Evolutionary conservation across 495 filamentous ascomycete species (phyloP).

Genomic region (Penicillium cataractarum): DNA sequence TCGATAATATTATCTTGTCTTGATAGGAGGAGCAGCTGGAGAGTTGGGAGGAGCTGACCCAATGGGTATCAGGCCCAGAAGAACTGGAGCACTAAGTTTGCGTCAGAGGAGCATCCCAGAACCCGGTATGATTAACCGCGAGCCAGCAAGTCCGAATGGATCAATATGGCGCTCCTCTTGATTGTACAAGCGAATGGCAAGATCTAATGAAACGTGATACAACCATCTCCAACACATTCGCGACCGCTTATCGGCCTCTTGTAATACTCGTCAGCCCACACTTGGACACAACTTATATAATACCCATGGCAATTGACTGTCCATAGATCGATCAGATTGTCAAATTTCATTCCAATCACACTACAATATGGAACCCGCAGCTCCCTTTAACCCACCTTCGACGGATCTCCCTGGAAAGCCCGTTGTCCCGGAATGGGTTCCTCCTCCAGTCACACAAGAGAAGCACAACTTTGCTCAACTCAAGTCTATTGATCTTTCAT

Average conservation of each 20-base stretch:
- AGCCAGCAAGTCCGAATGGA: neutral
- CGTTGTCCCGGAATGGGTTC: conserved; percentile 45
- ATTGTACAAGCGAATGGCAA: neutral
- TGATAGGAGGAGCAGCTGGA: neutral
- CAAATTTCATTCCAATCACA: neutral
- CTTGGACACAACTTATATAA: neutral
- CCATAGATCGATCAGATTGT: no score
- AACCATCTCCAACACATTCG: neutral
- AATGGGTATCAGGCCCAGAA: neutral
- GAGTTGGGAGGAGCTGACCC: neutral
- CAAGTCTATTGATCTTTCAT: conserved; percentile 44
- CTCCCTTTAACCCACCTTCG: conserved; percentile 45
- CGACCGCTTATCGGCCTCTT: neutral
- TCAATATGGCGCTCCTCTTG: neutral
- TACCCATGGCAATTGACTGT: neutral
- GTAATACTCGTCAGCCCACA: neutral
- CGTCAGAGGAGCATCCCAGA: neutral
- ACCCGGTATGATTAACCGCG: neutral
- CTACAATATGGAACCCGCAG: conserved; percentile 33
- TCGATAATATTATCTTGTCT: neutral
- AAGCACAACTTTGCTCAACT: conserved; percentile 43
- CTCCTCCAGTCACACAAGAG: conserved; percentile 42
- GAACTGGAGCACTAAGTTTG: neutral
- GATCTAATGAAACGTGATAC: neutral
- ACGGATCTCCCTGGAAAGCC: conserved; percentile 41